A percentile compares a stretch with the other conserved stretches of the same genome.
Evolutionary conservation across 768 basidiomycete species (phyloP).

Genomic region (Leccinellum albellum): DNA sequence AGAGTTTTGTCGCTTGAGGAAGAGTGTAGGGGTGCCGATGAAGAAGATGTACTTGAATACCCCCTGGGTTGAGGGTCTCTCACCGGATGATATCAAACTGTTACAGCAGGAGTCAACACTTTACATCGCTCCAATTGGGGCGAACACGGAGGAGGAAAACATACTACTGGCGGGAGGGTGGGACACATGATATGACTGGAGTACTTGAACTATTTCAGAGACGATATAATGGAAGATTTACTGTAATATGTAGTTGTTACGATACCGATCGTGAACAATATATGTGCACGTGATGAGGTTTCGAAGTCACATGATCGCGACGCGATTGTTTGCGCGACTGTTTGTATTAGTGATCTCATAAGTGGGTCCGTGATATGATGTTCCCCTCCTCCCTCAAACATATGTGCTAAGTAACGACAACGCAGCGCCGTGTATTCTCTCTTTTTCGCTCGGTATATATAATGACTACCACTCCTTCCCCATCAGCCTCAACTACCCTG

Average conservation of each 20-base stretch:
- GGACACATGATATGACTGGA: constrained; percentile 5
- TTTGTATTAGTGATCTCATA: constrained; percentile 21
- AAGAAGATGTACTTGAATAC: constrained; percentile 46
- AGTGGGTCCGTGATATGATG: constrained; percentile 21
- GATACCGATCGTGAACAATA: background rate
- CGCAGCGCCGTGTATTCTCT: background rate
- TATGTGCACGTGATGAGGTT: constrained; percentile 18
- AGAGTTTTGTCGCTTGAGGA: constrained; percentile 36
- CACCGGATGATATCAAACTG: constrained; percentile 20
- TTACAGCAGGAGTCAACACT: constrained; percentile 27
- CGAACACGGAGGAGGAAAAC: constrained; percentile 47
- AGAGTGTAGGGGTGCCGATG: constrained; percentile 41
- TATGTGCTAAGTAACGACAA: background rate
- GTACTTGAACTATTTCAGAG: constrained; percentile 1
- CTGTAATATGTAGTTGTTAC: background rate
- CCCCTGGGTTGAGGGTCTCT: constrained; percentile 25
- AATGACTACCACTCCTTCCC: constrained; percentile 4
- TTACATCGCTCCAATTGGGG: constrained; percentile 31
- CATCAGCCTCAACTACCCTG: background rate
- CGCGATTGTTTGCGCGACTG: constrained; percentile 23
- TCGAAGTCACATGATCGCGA: constrained; percentile 25
- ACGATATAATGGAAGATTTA: background rate
- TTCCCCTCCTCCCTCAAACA: background rate
- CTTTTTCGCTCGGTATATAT: background rate
- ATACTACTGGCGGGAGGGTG: constrained; percentile 25